Conservation (phyloP, 2,329 filamentous ascomycete species). For the Pestalotiopsis sp. region DNA sequence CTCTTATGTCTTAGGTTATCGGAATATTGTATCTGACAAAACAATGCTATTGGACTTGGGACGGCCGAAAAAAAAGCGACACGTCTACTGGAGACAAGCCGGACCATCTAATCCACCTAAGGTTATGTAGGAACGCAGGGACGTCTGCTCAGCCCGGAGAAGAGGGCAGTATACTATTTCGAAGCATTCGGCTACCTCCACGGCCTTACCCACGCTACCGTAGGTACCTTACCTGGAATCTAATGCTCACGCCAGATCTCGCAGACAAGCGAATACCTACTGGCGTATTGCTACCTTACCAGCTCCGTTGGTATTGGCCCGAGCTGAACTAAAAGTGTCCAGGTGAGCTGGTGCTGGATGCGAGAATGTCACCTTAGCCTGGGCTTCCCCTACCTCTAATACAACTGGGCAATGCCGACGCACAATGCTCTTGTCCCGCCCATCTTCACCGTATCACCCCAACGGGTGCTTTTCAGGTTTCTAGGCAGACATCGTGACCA, state of each 20-base stretch:
- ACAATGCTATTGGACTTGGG: too few species aligned
- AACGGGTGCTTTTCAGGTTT: too few species aligned
- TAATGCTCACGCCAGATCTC: background rate
- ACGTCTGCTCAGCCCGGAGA: too few species aligned
- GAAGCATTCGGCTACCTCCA: background rate
- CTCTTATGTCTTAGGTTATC: too few species aligned
- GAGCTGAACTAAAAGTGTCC: slow-evolving; percentile 5
- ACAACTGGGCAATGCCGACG: background rate
- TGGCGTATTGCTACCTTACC: background rate
- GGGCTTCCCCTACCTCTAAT: background rate
- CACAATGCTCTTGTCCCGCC: background rate
- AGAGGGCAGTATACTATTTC: background rate
- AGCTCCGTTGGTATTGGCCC: slow-evolving; percentile 1
- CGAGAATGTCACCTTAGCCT: background rate
- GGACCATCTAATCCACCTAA: too few species aligned
- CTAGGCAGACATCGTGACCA: background rate
- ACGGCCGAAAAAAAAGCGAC: too few species aligned
- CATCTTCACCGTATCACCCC: background rate
- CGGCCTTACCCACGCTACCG: background rate
- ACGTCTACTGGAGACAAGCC: too few species aligned
- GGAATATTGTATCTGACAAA: too few species aligned
- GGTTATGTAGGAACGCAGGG: too few species aligned
- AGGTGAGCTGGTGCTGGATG: slow-evolving; percentile 6
- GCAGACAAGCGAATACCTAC: background rate
- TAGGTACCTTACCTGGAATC: background rate